These are phyloP conservation scores for Termitomyces sp. DNA, from an alignment of 768 basidiomycete species.

Conservation along the genomic window DNA sequence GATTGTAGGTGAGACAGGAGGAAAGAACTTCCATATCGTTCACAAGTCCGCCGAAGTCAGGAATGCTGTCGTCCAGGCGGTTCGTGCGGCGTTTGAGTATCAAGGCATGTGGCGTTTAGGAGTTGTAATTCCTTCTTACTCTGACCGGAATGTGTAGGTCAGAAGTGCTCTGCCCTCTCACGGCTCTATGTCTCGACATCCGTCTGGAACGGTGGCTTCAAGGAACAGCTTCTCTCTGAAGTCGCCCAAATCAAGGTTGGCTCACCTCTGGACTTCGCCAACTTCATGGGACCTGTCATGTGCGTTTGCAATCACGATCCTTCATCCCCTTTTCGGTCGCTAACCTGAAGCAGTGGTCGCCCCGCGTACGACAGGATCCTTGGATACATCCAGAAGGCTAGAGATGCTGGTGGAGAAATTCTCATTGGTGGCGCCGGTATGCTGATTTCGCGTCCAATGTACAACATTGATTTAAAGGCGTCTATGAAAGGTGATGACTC, in stretches of 20 bases:
- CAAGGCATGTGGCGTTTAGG: constrained; percentile 49
- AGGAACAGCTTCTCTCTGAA: constrained; percentile 68
- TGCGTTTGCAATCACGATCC: constrained; percentile 25
- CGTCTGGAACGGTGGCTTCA: constrained; percentile 84
- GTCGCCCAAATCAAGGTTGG: constrained; percentile 86
- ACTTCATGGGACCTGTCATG: constrained; percentile 98
- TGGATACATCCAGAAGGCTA: constrained; percentile 81
- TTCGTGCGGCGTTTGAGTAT: constrained; percentile 93
- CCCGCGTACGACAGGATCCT: constrained; percentile 87
- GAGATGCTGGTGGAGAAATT: constrained; percentile 83
- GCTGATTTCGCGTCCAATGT: constrained; percentile 11
- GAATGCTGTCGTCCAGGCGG: constrained; percentile 86
- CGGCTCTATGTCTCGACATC: constrained; percentile 86
- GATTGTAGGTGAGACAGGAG: constrained; percentile 96
- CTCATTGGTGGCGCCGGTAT: constrained; percentile 78
- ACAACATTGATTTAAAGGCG: background rate
- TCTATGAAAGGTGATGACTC: constrained; percentile 66
- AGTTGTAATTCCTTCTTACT: background rate
- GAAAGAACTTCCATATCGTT: constrained; percentile 97
- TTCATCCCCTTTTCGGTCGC: background rate
- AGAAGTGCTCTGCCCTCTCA: constrained; percentile 96
- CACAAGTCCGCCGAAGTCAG: constrained; percentile 82
- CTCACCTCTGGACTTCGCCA: constrained; percentile 61
- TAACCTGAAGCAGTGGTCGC: constrained; percentile 48
- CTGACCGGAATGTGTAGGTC: constrained; percentile 44